Conservation (phyloP, 2,329 filamentous ascomycete genomes). For the Colletotrichum phormii region DNA sequence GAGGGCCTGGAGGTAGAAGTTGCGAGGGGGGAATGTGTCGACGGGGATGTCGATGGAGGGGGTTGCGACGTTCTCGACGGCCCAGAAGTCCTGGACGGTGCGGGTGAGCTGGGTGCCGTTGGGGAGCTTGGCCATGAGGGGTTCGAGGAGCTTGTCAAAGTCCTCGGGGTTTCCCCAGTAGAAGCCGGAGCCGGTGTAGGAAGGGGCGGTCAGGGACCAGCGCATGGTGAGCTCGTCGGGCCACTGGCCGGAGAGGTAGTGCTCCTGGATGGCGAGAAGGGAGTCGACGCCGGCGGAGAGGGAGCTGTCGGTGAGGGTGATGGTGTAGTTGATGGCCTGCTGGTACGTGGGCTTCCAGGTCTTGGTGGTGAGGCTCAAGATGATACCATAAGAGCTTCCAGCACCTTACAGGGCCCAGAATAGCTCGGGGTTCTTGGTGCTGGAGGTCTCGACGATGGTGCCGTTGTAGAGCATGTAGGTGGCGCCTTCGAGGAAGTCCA, state of each 20-base stretch:
- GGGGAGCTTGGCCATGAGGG: constrained; percentile 30
- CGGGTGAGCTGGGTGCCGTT: constrained; percentile 24
- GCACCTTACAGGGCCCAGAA: constrained; percentile 38
- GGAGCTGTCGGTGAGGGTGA: constrained; percentile 27
- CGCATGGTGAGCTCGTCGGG: constrained; percentile 35
- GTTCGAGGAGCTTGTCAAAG: constrained; percentile 33
- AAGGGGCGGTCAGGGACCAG: constrained; percentile 32
- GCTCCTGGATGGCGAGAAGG: constrained; percentile 34
- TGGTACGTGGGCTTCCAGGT: constrained; percentile 27
- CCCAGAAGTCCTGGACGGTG: constrained; percentile 35
- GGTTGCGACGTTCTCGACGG: constrained; percentile 33
- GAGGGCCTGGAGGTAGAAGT: constrained; percentile 37
- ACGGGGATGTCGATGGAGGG: constrained; percentile 28
- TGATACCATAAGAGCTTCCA: constrained; percentile 35
- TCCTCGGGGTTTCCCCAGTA: constrained; percentile 36
- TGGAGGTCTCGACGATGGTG: constrained; percentile 30
- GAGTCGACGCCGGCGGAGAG: constrained; percentile 24
- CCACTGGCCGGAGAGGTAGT: constrained; percentile 27
- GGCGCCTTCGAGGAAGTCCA: constrained; percentile 33
- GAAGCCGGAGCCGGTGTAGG: constrained; percentile 33
- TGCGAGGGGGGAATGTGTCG: constrained; percentile 32
- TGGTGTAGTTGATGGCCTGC: constrained; percentile 34
- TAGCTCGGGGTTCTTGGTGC: constrained; percentile 35
- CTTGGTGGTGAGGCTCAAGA: constrained; percentile 31
- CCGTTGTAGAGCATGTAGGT: constrained; percentile 39